phyloP scores from a whole-genome alignment of 2,329 filamentous ascomycete species.

The Aspergillus fumigatiaffinis region DNA sequence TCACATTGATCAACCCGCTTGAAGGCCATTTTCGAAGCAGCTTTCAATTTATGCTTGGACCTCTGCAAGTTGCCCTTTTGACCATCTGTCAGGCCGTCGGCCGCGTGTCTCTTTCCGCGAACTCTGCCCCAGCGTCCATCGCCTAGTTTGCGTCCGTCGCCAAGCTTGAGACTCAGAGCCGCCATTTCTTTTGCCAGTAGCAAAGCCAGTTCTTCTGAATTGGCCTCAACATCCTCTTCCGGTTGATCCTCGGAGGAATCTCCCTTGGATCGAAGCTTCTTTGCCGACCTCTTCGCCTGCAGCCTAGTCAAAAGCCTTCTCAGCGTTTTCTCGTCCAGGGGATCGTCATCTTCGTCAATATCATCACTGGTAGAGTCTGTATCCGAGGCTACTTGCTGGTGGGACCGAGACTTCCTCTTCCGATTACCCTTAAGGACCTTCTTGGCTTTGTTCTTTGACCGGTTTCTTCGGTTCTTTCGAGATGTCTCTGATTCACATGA shows the following conservation, averaged over 20 bases:
- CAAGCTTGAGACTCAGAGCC: conserved; percentile 16
- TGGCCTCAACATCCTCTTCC: conserved; percentile 28
- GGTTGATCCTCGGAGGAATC: conserved; percentile 30
- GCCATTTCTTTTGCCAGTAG: conserved; percentile 21
- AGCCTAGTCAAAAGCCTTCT: conserved; percentile 29
- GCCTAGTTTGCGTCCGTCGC: conserved; percentile 13
- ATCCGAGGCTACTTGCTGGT: conserved; percentile 18
- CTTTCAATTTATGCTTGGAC: conserved; percentile 41
- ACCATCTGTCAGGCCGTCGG: conserved; percentile 9
- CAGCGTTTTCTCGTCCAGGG: conserved; percentile 29
- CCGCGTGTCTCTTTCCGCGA: conserved; percentile 11
- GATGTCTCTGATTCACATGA: conserved; percentile 22
- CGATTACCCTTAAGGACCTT: conserved; percentile 25
- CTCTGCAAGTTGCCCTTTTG: conserved; percentile 20
- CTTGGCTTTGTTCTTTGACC: conserved; percentile 34
- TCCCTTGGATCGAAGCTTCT: conserved; percentile 22
- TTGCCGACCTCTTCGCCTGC: conserved; percentile 34
- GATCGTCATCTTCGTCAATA: conserved; percentile 19
- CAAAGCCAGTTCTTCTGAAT: conserved; percentile 22
- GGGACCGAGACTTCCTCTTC: conserved; percentile 39
- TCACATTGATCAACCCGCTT: conserved; percentile 62
- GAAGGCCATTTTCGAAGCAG: conserved; percentile 58
- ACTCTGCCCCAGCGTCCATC: conserved; percentile 16
- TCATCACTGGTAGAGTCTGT: conserved; percentile 27
- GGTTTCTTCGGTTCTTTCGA: conserved; percentile 31